Base-by-base conservation (phyloP, 2,329 filamentous ascomycete genomes). In the Chrysoporthe austroafricana region DNA sequence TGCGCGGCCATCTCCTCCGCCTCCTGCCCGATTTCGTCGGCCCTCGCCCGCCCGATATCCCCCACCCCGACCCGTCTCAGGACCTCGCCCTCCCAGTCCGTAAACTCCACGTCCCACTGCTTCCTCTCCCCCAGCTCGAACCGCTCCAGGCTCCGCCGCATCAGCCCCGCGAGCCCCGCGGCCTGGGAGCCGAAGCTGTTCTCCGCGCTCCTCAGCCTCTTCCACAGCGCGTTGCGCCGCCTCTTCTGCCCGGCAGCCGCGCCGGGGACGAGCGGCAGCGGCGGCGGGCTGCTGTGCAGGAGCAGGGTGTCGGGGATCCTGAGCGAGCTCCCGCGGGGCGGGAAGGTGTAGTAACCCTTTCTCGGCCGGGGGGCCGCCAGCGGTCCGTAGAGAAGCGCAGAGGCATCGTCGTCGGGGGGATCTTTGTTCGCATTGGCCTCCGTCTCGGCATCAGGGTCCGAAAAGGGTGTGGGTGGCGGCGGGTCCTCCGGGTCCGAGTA, bases 131-230 rank as follows among this genome's bases (percentile, higher is more conserved):
- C 80, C 18, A 83, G 71, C 73, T 87, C 84, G 3, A 80, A 52
- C 72, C 78, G 80, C 39, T 82, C 76, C 34, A 87, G 72, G 71
- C 85, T 86, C 56, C 80, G 78, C 46, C 80, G 78, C 83, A 87
- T 86, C 67, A 84, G 72, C 18, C 58, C 72, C 0, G 78, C 79
- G n/a, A 88, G 74, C 73, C 85, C 82, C 2, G 72, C 64, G 0
- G 85, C 83, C 73, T 87, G 85, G 1, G 74, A 70, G 50, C 76
- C 73, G 66, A 86, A 84, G 16, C 74, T 82, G 73, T 87, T 83
- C 9, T 77, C 77, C 4, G 50, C 68, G 4, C 68, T 69, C 26
- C 68, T 73, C 4, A 70, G 57, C 46, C 32, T 62, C 60, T 62
- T 66, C 62, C 54, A 63, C 60, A 39, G 21, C 16, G 42, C 62